Evolutionary conservation across 345 rosid genomes (phyloP), one percentile per base, ranked within the genome.

Genomic region (Nasturtium officinale): DNA sequence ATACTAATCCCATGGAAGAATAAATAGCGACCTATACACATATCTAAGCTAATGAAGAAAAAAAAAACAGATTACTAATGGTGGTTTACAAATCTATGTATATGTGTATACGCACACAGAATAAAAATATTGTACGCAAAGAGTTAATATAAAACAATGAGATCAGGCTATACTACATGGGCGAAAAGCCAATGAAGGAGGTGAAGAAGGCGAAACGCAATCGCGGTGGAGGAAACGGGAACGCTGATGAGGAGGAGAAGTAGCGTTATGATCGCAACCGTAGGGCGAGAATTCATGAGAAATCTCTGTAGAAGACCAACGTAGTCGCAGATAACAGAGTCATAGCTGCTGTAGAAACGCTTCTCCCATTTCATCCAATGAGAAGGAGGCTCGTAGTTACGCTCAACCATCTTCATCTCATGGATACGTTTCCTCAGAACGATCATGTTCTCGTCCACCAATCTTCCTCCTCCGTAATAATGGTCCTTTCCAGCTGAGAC

Each of bases 291-390:
- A 3, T 85, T 78, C 92, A 90, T 86, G 81, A 89, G 61, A 61
- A 35, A 78, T 1, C 81, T 65, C 40, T 89, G 92, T 38, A 88
- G 26, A 17, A 81, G 65, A 21, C 88, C 90, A 69, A 88, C 20
- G 15, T 45, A 28, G 1, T 83, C 86, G 50, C 92, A 88, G 16
- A 90, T 79, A 1, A 80, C 17, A 3, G 87, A 77, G 70, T 85
- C 84, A 46, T 87, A 90, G 55, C 59, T 62, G 21, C 71, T 68
- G 40, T 78, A 87, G 28, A 60, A 84, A 13, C 79, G 87, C 38
- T 88, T 87, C 84, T 90, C 92, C 92, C 92, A 90, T 3, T 80
- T 84, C 85, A 82, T 82, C 97, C 97, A 87, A 6, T 84, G 76
- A 15, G 78, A 47, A 4, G 92, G 89, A 8, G 92, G 86, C 82